These are phyloP conservation scores for Mycena citricolor DNA, from an alignment of 1,284 basidiomycete genomes.

Conservation along the genomic window DNA sequence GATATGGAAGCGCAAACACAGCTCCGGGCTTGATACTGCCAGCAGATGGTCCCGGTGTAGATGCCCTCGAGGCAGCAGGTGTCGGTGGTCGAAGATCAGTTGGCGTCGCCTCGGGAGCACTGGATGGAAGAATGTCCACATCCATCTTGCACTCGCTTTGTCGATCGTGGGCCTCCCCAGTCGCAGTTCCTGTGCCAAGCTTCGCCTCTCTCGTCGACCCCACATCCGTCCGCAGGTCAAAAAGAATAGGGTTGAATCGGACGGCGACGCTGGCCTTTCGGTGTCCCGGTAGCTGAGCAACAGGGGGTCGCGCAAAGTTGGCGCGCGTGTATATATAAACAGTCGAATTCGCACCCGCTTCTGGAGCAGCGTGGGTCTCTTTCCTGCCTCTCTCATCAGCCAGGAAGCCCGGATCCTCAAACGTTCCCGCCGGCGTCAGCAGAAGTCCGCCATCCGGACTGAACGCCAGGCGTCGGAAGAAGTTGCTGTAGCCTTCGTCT, in stretches of 20 bases:
- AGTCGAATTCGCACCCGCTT: slow-evolving; percentile 44
- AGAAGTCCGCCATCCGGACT: slow-evolving; percentile 93
- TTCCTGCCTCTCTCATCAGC: slow-evolving; percentile 27
- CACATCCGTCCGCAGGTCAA: slow-evolving; percentile 75
- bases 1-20: slow-evolving; percentile 88
- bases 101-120: slow-evolving; percentile 61
- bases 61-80: slow-evolving; percentile 56
- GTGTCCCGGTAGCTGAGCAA: slow-evolving; percentile 95
- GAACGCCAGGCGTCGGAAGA: slow-evolving; percentile 92
- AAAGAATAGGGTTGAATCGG: slow-evolving; percentile 90
- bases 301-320: slow-evolving; percentile 87
- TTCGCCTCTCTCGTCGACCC: slow-evolving; percentile 43
- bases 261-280: slow-evolving; percentile 95
- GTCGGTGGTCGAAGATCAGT: slow-evolving; percentile 56
- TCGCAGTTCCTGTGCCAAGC: slow-evolving; percentile 33
- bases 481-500: slow-evolving; percentile 94
- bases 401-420: slow-evolving; percentile 70
- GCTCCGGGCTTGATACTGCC: slow-evolving; percentile 43
- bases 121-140: slow-evolving; percentile 54
- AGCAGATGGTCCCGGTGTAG: slow-evolving; percentile 41
- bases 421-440: slow-evolving; percentile 94
- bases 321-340: slow-evolving; percentile 96
- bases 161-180: no score
- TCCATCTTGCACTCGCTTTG: slow-evolving; percentile 63
- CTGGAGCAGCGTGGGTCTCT: slow-evolving; percentile 28